Evolutionary conservation across 2,329 filamentous ascomycete genomes (phyloP).

Genomic region (Microcyclosporella mali): DNA sequence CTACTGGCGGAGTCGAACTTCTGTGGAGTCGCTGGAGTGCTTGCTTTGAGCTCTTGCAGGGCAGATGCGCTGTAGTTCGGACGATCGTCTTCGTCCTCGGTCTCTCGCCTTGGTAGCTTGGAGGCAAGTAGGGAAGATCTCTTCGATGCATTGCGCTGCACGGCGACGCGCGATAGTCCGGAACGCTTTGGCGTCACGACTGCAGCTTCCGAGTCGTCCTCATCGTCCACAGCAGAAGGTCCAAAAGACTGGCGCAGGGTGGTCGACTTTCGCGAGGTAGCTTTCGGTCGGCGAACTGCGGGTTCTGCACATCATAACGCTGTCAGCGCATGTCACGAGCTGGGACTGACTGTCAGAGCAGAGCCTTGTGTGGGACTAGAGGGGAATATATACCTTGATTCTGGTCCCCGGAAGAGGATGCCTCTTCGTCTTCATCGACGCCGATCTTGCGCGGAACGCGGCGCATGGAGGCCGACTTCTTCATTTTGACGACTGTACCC

Average conservation of each 20-base stretch:
- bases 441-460: conserved; percentile 74
- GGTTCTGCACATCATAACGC: conserved; percentile 35
- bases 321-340: conserved; percentile 36
- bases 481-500: conserved; percentile 41
- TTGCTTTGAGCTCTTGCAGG: conserved; percentile 75
- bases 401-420: conserved; percentile 13
- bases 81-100: conserved; percentile 57
- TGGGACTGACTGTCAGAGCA: conserved; percentile 20
- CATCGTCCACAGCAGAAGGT: conserved; percentile 49
- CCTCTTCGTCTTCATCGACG: conserved; percentile 58
- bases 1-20: conserved; percentile 40
- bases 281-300: conserved; percentile 48
- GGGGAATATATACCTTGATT: conserved; percentile 21
- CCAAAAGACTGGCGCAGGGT: conserved; percentile 74
- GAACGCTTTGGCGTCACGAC: conserved; percentile 59
- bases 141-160: conserved; percentile 62
- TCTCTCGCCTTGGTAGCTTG: conserved; percentile 43
- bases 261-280: conserved; percentile 63
- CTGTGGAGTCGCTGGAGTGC: conserved; percentile 75
- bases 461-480: conserved; percentile 49
- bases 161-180: conserved; percentile 55
- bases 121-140: conserved; percentile 43
- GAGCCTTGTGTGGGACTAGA: neutral
- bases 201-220: conserved; percentile 45
- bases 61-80: conserved; percentile 83